Base-by-base conservation (phyloP, 768 basidiomycete species). In the Pleurotus sapidus region DNA sequence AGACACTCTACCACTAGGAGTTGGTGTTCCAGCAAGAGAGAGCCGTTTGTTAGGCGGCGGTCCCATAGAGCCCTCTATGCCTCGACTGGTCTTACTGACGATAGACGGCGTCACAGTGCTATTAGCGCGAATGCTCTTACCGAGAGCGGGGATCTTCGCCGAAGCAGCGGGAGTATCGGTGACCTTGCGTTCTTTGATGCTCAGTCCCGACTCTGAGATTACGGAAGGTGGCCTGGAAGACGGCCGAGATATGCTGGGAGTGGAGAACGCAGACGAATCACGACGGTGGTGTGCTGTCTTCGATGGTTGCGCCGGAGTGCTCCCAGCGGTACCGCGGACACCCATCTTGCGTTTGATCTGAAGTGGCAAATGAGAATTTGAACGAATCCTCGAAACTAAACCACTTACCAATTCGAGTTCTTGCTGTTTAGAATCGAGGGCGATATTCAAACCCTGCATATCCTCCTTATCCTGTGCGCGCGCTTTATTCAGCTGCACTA, bases 351-450 rank as follows among this genome's bases (percentile, higher is more conserved):
- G 79, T 68, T 92, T 92, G 38, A 88, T 71, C 87, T 88, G 63
- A 30, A 18, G 34, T 51, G 42, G 57, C 17, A 24, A 39, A n/a
- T 38, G 23, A 64, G 20, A 40, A 46, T 17, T 39, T 25, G 15
- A 59, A 1, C 4, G 58, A 20, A 15, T n/a, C 11, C 6, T 5
- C 0, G 50, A 5, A 30, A 37, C 30, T 20, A 55, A 43, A 30
- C 12, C 40, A 64, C 56, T 78, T 84, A 97, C 95, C 70, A 95
- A 67, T 67, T 96, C 93, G 39, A 97, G 74, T 69, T 96, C 95
- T 69, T 95, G 93, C 65, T 97, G 95, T 72, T 97, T 97, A 23
- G 93, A 87, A 70, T 95, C 93, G 55, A 97, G 72, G 0, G 94
- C 95, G 37, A 95, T 93, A 64, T 96, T 95, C 63, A 96, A 72